Percentiles rank a stretch among this genome's conserved stretches.
Conservation (phyloP, 352 stramenopile genomes). For the Pythium biforme region DNA sequence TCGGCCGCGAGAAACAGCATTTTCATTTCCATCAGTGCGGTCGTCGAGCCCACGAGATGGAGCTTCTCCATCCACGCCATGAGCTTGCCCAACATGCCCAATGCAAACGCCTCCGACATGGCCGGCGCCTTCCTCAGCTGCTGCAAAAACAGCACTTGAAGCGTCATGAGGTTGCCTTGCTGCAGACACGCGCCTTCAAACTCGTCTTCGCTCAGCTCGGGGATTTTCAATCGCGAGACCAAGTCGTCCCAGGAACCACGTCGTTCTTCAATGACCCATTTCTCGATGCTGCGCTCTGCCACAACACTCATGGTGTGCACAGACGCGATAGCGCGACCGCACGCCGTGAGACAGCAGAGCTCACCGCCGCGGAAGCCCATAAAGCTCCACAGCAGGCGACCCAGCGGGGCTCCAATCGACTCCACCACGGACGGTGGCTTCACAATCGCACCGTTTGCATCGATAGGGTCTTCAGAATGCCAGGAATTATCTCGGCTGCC, state of each 20-base stretch:
- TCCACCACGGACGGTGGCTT: constrained; percentile 35
- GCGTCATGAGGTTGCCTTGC: constrained; percentile 71
- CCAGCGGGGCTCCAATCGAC: constrained; percentile 54
- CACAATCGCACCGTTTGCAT: background rate
- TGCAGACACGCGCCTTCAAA: constrained; percentile 73
- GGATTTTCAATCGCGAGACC: constrained; percentile 58
- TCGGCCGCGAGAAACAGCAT: constrained; percentile 78
- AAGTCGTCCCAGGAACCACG: constrained; percentile 60
- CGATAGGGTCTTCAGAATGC: constrained; percentile 3
- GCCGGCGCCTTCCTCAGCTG: constrained; percentile 58
- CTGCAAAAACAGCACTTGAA: constrained; percentile 79
- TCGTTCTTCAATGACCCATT: constrained; percentile 82
- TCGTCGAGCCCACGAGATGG: constrained; percentile 35
- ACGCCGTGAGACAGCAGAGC: constrained; percentile 63
- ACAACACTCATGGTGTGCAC: constrained; percentile 84
- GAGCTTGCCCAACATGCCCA: constrained; percentile 70
- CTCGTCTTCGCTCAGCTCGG: constrained; percentile 78
- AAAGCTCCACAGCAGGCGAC: constrained; percentile 79
- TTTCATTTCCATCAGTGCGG: constrained; percentile 75
- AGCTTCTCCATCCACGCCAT: constrained; percentile 75
- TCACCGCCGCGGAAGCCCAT: constrained; percentile 79
- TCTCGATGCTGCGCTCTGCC: constrained; percentile 80
- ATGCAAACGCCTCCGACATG: constrained; percentile 64
- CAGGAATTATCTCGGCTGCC: background rate
- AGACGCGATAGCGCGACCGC: constrained; percentile 72